A percentile compares a stretch with the other conserved stretches of the same genome.
Conservation (phyloP, 2,329 filamentous ascomycete genomes). For the Ceratocystis harringtonii region DNA sequence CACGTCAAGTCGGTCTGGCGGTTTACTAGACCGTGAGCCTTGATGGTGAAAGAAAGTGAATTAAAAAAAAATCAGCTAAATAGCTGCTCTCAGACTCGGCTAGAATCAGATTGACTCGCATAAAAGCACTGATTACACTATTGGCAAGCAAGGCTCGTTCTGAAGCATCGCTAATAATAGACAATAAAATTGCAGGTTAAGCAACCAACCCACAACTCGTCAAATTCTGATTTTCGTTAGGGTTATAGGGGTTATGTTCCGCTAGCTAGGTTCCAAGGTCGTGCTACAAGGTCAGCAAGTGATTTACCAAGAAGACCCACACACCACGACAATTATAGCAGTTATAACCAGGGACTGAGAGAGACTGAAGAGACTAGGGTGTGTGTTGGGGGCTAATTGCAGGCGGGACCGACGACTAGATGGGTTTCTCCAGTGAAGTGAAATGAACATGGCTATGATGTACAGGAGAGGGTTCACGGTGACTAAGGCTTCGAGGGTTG, state of each 20-base stretch:
- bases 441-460: background rate
- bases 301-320: background rate
- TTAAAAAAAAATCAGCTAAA: background rate
- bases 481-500: background rate
- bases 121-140: conserved; percentile 1
- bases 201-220: background rate
- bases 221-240: background rate
- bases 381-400: background rate
- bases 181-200: background rate
- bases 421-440: background rate
- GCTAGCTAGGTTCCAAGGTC: background rate
- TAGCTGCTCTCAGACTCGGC: conserved; percentile 2
- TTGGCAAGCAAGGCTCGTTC: background rate
- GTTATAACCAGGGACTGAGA: too few relatives aligned
- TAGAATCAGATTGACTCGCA: conserved; percentile 6
- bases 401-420: background rate
- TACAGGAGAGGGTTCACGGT: background rate
- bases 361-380: background rate
- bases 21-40: background rate
- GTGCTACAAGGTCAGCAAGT: background rate
- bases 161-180: conserved; percentile 4
- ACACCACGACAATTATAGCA: conserved; percentile 1
- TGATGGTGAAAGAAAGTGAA: background rate
- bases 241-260: fast-evolving
- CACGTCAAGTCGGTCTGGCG: background rate